phyloP scores from a whole-genome alignment of 2,329 filamentous ascomycete genomes.

The Didymella sp. region DNA sequence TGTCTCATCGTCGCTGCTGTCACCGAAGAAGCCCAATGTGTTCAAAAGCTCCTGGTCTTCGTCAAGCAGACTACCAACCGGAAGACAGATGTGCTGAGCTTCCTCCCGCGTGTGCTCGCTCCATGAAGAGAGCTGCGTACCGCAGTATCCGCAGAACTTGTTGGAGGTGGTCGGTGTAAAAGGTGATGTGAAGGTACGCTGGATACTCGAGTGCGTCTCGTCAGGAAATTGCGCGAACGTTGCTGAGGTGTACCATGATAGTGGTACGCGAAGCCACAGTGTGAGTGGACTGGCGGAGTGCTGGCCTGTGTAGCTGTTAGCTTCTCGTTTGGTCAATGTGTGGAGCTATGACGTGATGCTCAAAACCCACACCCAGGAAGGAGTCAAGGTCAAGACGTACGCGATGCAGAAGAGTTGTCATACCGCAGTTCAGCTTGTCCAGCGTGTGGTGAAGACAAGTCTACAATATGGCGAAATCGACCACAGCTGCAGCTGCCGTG shows the following conservation, averaged over 20 bases:
- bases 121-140: conserved; percentile 85
- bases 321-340: background rate
- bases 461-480: conserved; percentile 80
- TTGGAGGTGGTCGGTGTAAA: conserved; percentile 55
- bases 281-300: conserved; percentile 75
- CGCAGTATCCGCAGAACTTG: conserved; percentile 91
- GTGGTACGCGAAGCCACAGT: conserved; percentile 82
- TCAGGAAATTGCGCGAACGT: conserved; percentile 80
- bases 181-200: conserved; percentile 53
- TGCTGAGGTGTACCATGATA: conserved; percentile 78
- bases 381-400: conserved; percentile 62
- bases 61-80: conserved; percentile 76
- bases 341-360: conserved; percentile 23
- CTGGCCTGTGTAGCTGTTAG: conserved; percentile 55
- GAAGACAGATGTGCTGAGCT: conserved; percentile 79
- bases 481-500: conserved; percentile 85
- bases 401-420: conserved; percentile 71
- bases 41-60: conserved; percentile 77
- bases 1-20: conserved; percentile 39
- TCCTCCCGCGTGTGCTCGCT: conserved; percentile 74
- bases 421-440: conserved; percentile 70
- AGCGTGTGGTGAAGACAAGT: conserved; percentile 68
- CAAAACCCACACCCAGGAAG: background rate
- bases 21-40: conserved; percentile 71
- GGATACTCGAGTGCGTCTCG: conserved; percentile 63